Conservation (phyloP, 2,329 filamentous ascomycete genomes). For the Aspergillus alliaceus region DNA sequence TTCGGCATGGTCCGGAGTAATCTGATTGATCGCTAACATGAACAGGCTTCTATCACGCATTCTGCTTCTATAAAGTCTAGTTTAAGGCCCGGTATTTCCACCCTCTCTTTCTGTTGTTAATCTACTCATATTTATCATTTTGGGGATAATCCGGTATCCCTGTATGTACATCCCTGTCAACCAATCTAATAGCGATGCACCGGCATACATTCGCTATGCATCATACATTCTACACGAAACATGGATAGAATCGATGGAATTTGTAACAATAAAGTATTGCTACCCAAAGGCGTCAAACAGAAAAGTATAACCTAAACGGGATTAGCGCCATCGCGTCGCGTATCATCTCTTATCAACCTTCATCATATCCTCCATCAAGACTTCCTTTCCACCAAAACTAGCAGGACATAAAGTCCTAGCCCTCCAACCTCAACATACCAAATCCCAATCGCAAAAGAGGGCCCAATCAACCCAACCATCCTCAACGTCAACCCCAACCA, state of each 20-base stretch:
- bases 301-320: slow-evolving; percentile 27
- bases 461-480: background rate
- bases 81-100: too few relatives aligned
- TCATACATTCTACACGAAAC: background rate
- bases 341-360: slow-evolving; percentile 5
- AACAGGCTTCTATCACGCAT: slow-evolving; percentile 78
- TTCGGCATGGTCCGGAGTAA: background rate
- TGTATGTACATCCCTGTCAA: too few relatives aligned
- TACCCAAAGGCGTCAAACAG: too few relatives aligned
- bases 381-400: background rate
- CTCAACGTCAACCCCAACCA: background rate
- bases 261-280: slow-evolving; percentile 10
- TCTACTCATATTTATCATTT: too few relatives aligned
- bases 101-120: background rate
- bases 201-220: background rate
- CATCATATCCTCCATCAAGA: background rate
- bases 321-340: slow-evolving; percentile 35
- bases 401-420: background rate
- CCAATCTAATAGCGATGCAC: too few relatives aligned
- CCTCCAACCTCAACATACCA: background rate
- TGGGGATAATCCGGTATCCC: too few relatives aligned
- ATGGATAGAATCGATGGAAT: background rate
- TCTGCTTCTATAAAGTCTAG: slow-evolving; percentile 94
- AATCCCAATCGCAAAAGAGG: background rate
- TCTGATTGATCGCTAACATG: slow-evolving; percentile 13